Base-by-base conservation (phyloP, 768 basidiomycete species). In the Infundibulicybe gibba region DNA sequence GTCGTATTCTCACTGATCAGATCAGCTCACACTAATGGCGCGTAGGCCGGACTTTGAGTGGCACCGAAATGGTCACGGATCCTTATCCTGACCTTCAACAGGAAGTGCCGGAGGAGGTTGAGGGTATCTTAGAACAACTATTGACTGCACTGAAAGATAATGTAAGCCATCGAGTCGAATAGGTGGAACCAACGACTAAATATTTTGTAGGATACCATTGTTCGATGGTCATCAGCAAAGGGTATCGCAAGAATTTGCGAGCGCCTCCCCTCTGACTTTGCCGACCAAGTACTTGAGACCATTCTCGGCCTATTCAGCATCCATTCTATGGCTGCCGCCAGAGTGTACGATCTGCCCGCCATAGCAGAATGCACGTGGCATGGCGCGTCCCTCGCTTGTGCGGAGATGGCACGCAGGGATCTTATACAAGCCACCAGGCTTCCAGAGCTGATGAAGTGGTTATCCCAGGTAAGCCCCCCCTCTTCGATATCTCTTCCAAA, bases 211-310 rank as follows among this genome's bases (percentile, higher is more conserved):
- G 94, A 97, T 57, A 97, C 95, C 0, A 72, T 94, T 20, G 92
- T 98, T 11, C 87, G 97, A 42, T 97, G 91, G 80, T 93, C 95
- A 12, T 81, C 92, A 4, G 90, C 97, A 9, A 99, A 98, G 65
- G 90, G 89, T 33, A 69, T 97, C 8, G 89, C 94, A 6, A 82
- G 94, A 6, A 78, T 97, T 39, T 76, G 90, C 2, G 84, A 88
- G 53, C 78, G 88, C 33, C 77, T 99, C 1, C 90, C 97, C 2
- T 49, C 66, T 1, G 83, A 85, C 31, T 88, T 92, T 54, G 72
- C 80, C 2, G 68, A 76, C 31, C 92, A 98, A 61, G 83, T 98
- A n/a, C 66, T 95, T 3, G 84, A 88, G 44, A 90, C 82, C 4
- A 69, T 93, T 31, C 68, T 94, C 49, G 75, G 71, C 0, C 69